phyloP scores from a whole-genome alignment of 306 rosid species.

The Albizia julibrissin region DNA sequence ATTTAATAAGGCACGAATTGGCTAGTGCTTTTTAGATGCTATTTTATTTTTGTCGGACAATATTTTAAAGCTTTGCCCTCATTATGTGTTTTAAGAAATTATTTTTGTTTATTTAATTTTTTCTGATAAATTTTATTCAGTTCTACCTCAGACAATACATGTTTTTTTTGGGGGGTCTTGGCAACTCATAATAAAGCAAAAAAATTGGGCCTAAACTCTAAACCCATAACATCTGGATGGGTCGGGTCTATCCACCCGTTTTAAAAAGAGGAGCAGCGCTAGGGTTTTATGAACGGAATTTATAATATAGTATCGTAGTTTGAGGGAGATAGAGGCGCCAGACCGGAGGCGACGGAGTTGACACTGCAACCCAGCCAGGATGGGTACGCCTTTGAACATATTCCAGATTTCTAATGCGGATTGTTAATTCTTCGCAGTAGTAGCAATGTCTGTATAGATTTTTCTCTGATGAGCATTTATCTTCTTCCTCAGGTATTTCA shows the following conservation, averaged over 20 bases:
- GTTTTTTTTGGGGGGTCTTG: not conserved
- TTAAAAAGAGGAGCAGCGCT: not conserved
- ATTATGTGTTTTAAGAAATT: no score
- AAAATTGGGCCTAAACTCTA: not conserved
- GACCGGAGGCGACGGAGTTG: not conserved
- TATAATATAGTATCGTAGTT: not conserved
- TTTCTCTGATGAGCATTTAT: not conserved
- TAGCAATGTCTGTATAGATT: not conserved
- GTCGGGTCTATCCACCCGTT: not conserved
- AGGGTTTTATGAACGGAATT: not conserved
- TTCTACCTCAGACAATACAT: not conserved
- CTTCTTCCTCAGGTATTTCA: constrained; percentile 46
- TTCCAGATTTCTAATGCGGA: not conserved
- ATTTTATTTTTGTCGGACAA: no score
- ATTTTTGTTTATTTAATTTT: no score
- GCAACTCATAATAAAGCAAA: not conserved
- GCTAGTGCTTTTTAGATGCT: not conserved
- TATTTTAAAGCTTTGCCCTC: not conserved
- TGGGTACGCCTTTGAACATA: constrained; percentile 21
- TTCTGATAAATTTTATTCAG: not conserved
- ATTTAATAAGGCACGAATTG: no score
- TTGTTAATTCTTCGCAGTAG: not conserved
- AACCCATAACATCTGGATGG: not conserved
- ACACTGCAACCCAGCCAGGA: constrained; percentile 4
- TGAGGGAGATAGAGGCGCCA: not conserved